Evolutionary conservation across 371 early-diverging fungal genomes (phyloP).

Genomic region (Scutellospora calospora): DNA sequence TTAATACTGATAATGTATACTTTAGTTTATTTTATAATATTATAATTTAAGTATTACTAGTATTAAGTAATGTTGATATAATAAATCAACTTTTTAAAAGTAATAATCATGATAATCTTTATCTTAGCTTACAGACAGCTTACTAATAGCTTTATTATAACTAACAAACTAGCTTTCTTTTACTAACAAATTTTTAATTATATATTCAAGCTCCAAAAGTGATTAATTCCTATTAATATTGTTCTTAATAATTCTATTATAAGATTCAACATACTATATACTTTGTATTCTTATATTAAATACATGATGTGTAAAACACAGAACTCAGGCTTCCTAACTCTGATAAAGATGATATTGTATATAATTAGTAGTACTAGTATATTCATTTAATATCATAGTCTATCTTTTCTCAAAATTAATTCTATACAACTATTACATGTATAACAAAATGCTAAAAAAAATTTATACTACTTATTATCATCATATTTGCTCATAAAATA

Average conservation of each 20-base stretch:
- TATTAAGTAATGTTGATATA: too few relatives aligned
- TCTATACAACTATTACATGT: not conserved
- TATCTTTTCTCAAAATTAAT: not conserved
- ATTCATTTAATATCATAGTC: not conserved
- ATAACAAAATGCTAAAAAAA: not conserved
- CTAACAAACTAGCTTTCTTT: not conserved
- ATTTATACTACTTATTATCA: not conserved
- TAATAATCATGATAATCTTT: not conserved
- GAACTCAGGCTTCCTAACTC: not conserved
- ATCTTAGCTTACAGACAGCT: not conserved
- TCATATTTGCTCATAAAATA: not conserved
- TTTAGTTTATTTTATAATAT: too few relatives aligned
- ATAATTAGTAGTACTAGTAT: not conserved
- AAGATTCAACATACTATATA: not conserved
- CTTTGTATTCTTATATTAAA: not conserved
- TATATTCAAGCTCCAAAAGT: not conserved
- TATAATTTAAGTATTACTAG: too few relatives aligned
- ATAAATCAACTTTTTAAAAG: too few relatives aligned
- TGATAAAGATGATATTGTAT: not conserved
- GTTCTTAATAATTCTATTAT: not conserved
- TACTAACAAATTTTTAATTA: not conserved
- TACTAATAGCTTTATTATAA: not conserved
- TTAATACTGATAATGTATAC: too few relatives aligned
- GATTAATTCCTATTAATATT: too few relatives aligned
- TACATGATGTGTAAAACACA: not conserved